phyloP scores from a whole-genome alignment of 129 eudicot species.

The Chrysanthemum lavandulifolium region DNA sequence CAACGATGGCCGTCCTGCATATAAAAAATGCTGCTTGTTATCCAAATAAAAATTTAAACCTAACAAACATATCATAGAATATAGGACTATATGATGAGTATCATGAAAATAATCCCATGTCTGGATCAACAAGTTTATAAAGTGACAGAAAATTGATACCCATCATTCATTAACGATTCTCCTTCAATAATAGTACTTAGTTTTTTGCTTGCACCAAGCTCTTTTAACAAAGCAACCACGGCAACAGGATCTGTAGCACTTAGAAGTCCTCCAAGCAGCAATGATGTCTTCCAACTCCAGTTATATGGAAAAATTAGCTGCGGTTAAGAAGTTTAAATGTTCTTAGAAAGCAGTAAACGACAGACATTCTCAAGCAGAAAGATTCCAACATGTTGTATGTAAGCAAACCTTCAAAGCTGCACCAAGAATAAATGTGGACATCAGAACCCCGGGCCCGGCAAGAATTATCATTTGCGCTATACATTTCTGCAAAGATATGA shows the following conservation, averaged over 20 bases:
- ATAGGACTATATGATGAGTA: constrained; percentile 7
- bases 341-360: no score
- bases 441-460: constrained; percentile 97
- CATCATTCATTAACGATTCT: constrained; percentile 97
- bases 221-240: constrained; percentile 90
- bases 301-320: constrained; percentile 80
- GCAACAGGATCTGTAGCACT: constrained; percentile 99
- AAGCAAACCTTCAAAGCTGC: constrained; percentile 74
- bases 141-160: constrained; percentile 45
- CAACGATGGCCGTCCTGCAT: constrained; percentile 88
- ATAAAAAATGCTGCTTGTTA: not conserved
- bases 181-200: constrained; percentile 95
- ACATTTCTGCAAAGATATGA: constrained; percentile 61
- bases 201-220: constrained; percentile 98
- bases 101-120: no score
- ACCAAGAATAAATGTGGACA: constrained; percentile 86
- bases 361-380: not conserved
- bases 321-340: constrained; percentile 15
- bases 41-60: not conserved
- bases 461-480: constrained; percentile 85
- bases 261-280: constrained; percentile 95
- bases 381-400: not conserved
- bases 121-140: not conserved
- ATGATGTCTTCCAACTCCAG: constrained; percentile 95
- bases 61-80: constrained; percentile 18